These are phyloP conservation scores for Acarospora socialis DNA, from an alignment of 2,329 filamentous ascomycete species.

Conservation along the genomic window DNA sequence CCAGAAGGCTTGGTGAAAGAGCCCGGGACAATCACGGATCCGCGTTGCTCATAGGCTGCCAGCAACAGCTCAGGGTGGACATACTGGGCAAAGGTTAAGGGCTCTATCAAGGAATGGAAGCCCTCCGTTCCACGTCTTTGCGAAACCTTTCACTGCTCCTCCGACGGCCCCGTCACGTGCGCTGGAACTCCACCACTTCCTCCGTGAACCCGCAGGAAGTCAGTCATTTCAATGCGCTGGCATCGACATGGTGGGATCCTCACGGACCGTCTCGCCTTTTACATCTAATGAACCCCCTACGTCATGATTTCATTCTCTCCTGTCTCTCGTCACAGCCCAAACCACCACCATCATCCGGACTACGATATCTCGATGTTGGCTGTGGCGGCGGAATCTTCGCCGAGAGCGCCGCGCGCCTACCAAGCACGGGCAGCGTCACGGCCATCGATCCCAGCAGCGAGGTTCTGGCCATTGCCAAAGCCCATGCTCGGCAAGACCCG, in stretches of 20 bases:
- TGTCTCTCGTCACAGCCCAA: conserved; percentile 42
- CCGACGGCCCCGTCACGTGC: not conserved
- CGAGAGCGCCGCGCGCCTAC: conserved; percentile 62
- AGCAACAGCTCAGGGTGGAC: too few species aligned
- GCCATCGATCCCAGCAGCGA: conserved; percentile 66
- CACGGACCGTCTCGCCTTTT: conserved; percentile 82
- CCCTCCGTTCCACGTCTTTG: not conserved
- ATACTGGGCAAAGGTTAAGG: too few species aligned
- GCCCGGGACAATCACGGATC: too few species aligned
- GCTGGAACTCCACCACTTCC: conserved; percentile 24
- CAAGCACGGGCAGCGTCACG: conserved; percentile 48
- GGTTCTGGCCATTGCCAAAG: conserved; percentile 39
- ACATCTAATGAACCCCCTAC: conserved; percentile 95
- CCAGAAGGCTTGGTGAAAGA: too few species aligned
- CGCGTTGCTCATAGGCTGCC: too few species aligned
- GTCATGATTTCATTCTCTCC: conserved; percentile 73
- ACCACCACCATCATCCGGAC: conserved; percentile 21
- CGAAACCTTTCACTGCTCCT: not conserved
- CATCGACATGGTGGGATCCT: conserved; percentile 93
- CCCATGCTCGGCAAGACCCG: conserved; percentile 12
- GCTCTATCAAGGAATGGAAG: not conserved
- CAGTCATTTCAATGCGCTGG: conserved; percentile 86
- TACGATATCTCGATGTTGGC: conserved; percentile 77
- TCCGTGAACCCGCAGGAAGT: conserved; percentile 83
- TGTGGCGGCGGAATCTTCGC: conserved; percentile 96